Conservation (phyloP, 352 stramenopile species). For the Pythium apleroticum region DNA sequence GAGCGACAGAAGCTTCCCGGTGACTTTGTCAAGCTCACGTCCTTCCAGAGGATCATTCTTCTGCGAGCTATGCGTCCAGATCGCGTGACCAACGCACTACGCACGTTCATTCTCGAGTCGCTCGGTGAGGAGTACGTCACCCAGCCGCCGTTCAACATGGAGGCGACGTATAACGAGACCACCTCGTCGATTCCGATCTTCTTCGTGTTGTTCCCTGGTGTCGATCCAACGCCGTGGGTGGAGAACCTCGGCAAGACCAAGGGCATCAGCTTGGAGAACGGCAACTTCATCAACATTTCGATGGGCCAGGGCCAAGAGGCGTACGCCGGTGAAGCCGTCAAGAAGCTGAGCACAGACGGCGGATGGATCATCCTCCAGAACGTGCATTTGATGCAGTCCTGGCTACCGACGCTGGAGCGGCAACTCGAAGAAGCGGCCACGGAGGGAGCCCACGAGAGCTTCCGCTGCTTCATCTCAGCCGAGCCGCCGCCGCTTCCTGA, state of each 20-base stretch:
- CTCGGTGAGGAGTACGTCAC: conserved; percentile 91
- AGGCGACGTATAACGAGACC: conserved; percentile 91
- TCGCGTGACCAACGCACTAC: conserved; percentile 92
- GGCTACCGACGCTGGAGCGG: conserved; percentile 92
- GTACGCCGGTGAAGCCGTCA: conserved; percentile 90
- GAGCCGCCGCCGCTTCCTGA: conserved; percentile 91
- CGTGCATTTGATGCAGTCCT: conserved; percentile 95
- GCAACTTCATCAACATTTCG: conserved; percentile 97
- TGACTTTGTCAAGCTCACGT: conserved; percentile 84
- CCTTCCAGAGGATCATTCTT: conserved; percentile 88
- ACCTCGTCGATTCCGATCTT: conserved; percentile 93
- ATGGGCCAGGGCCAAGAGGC: conserved; percentile 93
- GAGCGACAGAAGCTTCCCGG: conserved; percentile 94
- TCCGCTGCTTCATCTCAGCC: conserved; percentile 95
- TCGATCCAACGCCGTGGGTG: conserved; percentile 95
- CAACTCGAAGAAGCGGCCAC: conserved; percentile 90
- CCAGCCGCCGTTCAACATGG: conserved; percentile 92
- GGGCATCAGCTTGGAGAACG: conserved; percentile 90
- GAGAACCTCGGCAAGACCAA: conserved; percentile 88
- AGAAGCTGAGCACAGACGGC: conserved; percentile 88
- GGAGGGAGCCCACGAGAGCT: conserved; percentile 91
- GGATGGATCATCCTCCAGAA: conserved; percentile 97
- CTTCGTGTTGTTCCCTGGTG: conserved; percentile 94
- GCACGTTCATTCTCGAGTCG: conserved; percentile 89
- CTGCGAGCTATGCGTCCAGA: conserved; percentile 93